Conservation (phyloP, 768 basidiomycete genomes). For the Harrya chromipes region DNA sequence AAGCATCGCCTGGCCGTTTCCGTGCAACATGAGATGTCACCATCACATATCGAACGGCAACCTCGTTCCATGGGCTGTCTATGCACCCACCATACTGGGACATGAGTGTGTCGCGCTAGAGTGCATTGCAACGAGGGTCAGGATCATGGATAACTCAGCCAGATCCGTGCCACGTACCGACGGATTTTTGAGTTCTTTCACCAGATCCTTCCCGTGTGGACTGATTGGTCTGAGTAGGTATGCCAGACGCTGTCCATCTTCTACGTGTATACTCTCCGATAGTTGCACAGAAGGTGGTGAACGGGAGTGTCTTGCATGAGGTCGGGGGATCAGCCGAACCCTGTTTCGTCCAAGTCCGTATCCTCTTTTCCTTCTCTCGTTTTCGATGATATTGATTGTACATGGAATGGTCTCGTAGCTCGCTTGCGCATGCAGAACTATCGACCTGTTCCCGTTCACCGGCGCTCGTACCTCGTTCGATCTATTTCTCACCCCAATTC, state of each 20-base stretch:
- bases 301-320: conserved; percentile 35
- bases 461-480: conserved; percentile 61
- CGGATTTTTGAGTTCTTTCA: conserved; percentile 66
- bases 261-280: conserved; percentile 54
- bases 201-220: conserved; percentile 71
- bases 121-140: conserved; percentile 36
- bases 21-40: conserved; percentile 69
- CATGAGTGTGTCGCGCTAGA: conserved; percentile 19
- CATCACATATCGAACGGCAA: conserved; percentile 79
- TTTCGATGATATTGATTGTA: background rate
- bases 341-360: conserved; percentile 14
- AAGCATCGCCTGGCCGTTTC: conserved; percentile 66
- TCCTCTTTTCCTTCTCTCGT: background rate
- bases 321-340: conserved; percentile 5
- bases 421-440: conserved; percentile 78
- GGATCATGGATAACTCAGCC: background rate
- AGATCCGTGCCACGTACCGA: conserved; percentile 36
- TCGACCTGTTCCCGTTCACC: conserved; percentile 64
- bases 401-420: conserved; percentile 37
- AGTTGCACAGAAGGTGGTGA: conserved; percentile 59
- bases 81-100: conserved; percentile 54
- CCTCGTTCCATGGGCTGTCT: conserved; percentile 79
- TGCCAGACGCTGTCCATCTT: conserved; percentile 68
- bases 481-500: conserved; percentile 87
- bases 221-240: conserved; percentile 75